These are phyloP conservation scores for Solanum corneliomulleri DNA, from an alignment of 257 asterid genomes.

Conservation along the genomic window DNA sequence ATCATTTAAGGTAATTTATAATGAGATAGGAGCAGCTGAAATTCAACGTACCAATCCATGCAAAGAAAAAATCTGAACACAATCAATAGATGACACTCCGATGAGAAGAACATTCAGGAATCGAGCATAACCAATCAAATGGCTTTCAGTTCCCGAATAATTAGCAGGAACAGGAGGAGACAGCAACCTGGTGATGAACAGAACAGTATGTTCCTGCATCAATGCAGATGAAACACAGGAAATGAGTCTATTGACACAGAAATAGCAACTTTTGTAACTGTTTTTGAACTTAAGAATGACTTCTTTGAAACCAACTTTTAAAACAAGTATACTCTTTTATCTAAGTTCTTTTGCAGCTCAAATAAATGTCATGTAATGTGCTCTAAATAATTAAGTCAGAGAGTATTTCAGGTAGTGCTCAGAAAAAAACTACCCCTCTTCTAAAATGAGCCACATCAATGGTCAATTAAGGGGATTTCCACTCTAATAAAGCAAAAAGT, in stretches of 20 bases:
- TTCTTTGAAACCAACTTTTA: neutral
- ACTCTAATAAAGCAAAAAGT: neutral
- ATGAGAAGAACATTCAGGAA: slow-evolving; percentile 75
- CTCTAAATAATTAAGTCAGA: neutral
- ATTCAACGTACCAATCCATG: slow-evolving; percentile 91
- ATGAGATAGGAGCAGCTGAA: slow-evolving; percentile 3
- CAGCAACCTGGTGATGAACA: slow-evolving; percentile 70
- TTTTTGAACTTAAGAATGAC: neutral
- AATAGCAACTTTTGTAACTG: neutral
- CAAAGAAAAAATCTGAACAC: slow-evolving; percentile 73
- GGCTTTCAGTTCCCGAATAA: slow-evolving; percentile 69
- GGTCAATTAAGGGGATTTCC: neutral
- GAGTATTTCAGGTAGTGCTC: neutral
- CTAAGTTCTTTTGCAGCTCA: neutral
- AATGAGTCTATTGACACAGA: neutral
- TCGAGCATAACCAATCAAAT: slow-evolving; percentile 77
- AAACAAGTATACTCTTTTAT: neutral
- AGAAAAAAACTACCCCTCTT: neutral
- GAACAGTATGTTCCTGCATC: slow-evolving; percentile 75
- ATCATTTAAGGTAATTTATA: neutral
- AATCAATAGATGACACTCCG: slow-evolving; percentile 71
- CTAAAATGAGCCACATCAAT: neutral
- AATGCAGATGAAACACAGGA: slow-evolving; percentile 5
- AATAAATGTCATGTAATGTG: neutral
- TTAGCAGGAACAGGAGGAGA: slow-evolving; percentile 69